phyloP scores from a whole-genome alignment of 208 protist genomes.

The Trypanosoma congolense region DNA sequence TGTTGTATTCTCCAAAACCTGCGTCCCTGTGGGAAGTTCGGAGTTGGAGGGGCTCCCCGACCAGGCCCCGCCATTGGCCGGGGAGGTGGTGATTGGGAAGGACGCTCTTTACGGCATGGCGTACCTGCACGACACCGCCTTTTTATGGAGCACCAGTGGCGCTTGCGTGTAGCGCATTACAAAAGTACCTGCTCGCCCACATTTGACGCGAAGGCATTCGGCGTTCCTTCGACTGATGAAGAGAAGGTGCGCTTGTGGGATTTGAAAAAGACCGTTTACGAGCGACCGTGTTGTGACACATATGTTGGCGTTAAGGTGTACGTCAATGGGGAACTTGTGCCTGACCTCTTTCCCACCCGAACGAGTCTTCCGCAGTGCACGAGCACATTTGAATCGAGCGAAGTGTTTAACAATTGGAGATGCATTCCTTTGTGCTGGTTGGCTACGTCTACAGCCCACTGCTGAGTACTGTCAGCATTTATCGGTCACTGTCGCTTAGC shows the following conservation, averaged over 20 bases:
- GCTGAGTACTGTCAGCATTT: constrained; percentile 46
- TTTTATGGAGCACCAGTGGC: constrained; percentile 70
- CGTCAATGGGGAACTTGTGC: constrained; percentile 59
- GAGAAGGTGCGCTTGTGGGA: constrained; percentile 11
- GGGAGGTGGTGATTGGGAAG: constrained; percentile 43
- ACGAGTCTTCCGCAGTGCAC: constrained; percentile 62
- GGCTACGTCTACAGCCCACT: constrained; percentile 53
- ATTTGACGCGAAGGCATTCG: neutral
- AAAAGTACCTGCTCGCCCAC: constrained; percentile 21
- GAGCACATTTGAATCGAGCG: constrained; percentile 41
- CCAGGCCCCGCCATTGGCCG: constrained; percentile 23
- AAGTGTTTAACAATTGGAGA: constrained; percentile 57
- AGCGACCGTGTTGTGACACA: constrained; percentile 52
- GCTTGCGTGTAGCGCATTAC: constrained; percentile 46
- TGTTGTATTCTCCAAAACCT: constrained; percentile 50
- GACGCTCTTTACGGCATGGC: constrained; percentile 70
- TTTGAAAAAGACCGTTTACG: constrained; percentile 36
- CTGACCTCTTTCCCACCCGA: constrained; percentile 46
- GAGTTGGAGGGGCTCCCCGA: constrained; percentile 43
- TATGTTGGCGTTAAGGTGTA: constrained; percentile 63
- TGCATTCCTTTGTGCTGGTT: constrained; percentile 65
- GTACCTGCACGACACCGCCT: constrained; percentile 69
- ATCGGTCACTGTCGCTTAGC: constrained; percentile 52
- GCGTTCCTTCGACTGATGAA: constrained; percentile 1
- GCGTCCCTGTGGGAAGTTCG: constrained; percentile 29